Evolutionary conservation across 352 stramenopile species (phyloP), one percentile per base, ranked within the genome.

Genomic region (Pythium folliculosum): DNA sequence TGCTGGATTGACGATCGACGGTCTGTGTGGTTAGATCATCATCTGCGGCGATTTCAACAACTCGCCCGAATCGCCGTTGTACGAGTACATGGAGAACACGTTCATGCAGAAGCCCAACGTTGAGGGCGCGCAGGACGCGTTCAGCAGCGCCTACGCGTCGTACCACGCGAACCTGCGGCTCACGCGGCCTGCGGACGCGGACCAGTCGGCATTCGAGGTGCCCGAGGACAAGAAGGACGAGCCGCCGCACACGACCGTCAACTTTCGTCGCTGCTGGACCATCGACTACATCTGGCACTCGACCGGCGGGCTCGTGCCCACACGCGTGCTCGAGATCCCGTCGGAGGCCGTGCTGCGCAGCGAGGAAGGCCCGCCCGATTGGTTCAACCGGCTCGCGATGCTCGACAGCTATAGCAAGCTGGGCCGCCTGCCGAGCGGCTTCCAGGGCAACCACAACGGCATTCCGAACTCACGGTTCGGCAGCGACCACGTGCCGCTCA

Each of bases 241-340:
- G 53, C 88, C 88, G 14, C 83, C 81, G 14, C 88, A 96, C 68
- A 96, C 88, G 13, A 96, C 88, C 0, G 88, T 94, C 45, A 96
- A 96, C 64, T 96, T 80, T 51, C 84, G 86, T 30, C 81, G 88
- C 21, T 96, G 88, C 77, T 94, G 86, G 86, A 92, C 88, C 47
- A 94, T 96, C 72, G 88, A 96, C 70, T 96, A 94, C 71, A 92
- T 96, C 44, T 96, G 88, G 88, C 92, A 94, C 77, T 91, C 87
- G 48, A 77, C 77, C 12, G 86, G 72, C 53, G 82, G 67, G 50
- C 69, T 96, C 51, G 72, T 89, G 44, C 86, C 86, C 22, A 76
- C 64, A 5, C 73, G 77, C 51, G 68, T 96, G 17, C 73, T 96
- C 16, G 76, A 90, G 47, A 96, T 96, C 59, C 83, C 88, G 21